A percentile compares a stretch with the other conserved stretches of the same genome.
Conservation (phyloP, 2,329 filamentous ascomycete species). For the Ceratocystis smalleyi region DNA sequence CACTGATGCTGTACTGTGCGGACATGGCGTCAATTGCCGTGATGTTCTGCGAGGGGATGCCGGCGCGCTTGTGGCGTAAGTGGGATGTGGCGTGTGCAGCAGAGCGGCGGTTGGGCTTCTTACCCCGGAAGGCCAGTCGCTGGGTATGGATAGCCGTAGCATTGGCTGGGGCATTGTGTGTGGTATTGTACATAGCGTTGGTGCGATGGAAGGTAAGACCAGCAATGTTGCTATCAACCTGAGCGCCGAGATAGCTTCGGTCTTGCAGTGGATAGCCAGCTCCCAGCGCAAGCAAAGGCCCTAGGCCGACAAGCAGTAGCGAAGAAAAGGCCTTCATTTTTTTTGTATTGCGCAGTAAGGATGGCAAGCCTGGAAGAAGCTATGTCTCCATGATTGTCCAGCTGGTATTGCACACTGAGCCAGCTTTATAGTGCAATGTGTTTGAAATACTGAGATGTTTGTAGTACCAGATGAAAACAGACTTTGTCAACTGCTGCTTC, state of each 20-base stretch:
- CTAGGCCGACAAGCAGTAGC: background rate
- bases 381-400: background rate
- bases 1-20: slow-evolving; percentile 30
- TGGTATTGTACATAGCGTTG: slow-evolving; percentile 21
- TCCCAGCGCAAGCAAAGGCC: background rate
- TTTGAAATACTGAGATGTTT: background rate
- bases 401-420: background rate
- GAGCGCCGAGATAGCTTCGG: slow-evolving; percentile 1
- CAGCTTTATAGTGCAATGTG: background rate
- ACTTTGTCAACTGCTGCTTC: background rate
- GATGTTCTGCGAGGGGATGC: slow-evolving; percentile 25
- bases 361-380: background rate
- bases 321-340: background rate
- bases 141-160: slow-evolving; percentile 23
- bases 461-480: background rate
- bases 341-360: background rate
- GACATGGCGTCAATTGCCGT: slow-evolving; percentile 26
- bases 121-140: slow-evolving; percentile 23
- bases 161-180: slow-evolving; percentile 19
- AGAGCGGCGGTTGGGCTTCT: slow-evolving; percentile 19
- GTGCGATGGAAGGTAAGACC: slow-evolving; percentile 27
- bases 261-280: background rate
- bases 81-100: slow-evolving; percentile 22
- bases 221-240: slow-evolving; percentile 25
- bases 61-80: slow-evolving; percentile 5